Evolutionary conservation across 2,329 filamentous ascomycete genomes (phyloP).

Genomic region (Fusarium sp.): DNA sequence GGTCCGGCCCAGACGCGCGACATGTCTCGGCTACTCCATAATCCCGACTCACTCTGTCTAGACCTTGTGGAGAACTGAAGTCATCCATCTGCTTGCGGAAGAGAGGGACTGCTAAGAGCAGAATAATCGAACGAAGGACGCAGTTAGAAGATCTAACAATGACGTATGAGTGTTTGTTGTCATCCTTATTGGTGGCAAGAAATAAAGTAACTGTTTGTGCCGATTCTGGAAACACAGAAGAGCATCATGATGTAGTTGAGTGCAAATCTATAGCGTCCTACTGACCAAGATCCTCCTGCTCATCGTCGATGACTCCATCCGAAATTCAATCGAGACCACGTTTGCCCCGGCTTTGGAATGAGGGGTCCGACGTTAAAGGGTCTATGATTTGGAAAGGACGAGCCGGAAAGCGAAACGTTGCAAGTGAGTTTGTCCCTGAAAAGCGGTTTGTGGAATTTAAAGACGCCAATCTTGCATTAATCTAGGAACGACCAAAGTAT

Average conservation of each 20-base stretch:
- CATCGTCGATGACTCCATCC: slow-evolving; percentile 5
- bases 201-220: neutral
- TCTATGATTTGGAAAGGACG: neutral
- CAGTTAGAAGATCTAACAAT: neutral
- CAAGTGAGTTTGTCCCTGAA: neutral
- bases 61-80: neutral
- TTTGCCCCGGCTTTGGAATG: slow-evolving; percentile 12
- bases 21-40: slow-evolving; percentile 3
- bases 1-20: neutral
- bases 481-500: slow-evolving; percentile 16
- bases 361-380: neutral
- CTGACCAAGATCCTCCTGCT: neutral
- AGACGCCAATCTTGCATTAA: neutral
- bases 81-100: neutral
- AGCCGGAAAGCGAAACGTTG: slow-evolving; percentile 16
- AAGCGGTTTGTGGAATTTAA: slow-evolving; percentile 14
- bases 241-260: slow-evolving; percentile 5
- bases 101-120: neutral
- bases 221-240: neutral
- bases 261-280: neutral
- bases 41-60: neutral
- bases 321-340: slow-evolving; percentile 9
- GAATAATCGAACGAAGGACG: neutral
- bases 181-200: neutral
- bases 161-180: neutral